Base-by-base conservation (phyloP, 106 monocot species). In the Dioscorea dumetorum region DNA sequence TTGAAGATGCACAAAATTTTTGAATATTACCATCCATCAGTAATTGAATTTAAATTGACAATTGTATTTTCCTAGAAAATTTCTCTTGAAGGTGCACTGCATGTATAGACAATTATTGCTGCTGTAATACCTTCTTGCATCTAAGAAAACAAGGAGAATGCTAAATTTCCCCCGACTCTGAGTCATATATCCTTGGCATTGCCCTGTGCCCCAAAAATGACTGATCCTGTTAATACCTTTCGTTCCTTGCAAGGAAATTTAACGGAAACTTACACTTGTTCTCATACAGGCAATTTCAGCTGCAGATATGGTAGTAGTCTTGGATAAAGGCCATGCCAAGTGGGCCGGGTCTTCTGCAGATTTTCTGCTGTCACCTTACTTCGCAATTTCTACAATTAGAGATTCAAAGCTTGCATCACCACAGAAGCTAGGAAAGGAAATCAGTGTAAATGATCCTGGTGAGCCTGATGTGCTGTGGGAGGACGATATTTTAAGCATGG, bases 311-410 rank as follows among this genome's bases (percentile, higher is more conserved):
- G 64, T 99, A 23, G 57, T 99, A 50, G 21, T 87, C 63, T 85
- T 99, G 97, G 92, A 92, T 57, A 92, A 85, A 79, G 97, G 97
- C 74, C 71, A 66, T 67, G 54, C 85, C 33, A 92, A 84, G 41
- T 99, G 97, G 97, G 56, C 58, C 80, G 97, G 97, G 34, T 80
- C 50, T 62, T 60, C 70, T 18, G 53, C 79, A 7, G 61, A 57
- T 67, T 97, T 89, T 66, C 15, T 81, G 22, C 64, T 61, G 18
- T 80, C 84, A 60, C 80, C 84, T 75, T 79, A 82, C 82, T 82
- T 76, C 50, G 68, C 58, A 11, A 79, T 68, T 4, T 86, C 59
- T 75, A 54, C 70, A 23, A 20, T 57, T 24, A 61, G 78, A 56
- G 65, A 68, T 70, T 70, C 69, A 72, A 72, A 78, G 10, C 41